A percentile compares a stretch with the other conserved stretches of the same genome.
These are phyloP conservation scores for Sedum album DNA, from an alignment of 164 flowering plant species.

Conservation along the genomic window DNA sequence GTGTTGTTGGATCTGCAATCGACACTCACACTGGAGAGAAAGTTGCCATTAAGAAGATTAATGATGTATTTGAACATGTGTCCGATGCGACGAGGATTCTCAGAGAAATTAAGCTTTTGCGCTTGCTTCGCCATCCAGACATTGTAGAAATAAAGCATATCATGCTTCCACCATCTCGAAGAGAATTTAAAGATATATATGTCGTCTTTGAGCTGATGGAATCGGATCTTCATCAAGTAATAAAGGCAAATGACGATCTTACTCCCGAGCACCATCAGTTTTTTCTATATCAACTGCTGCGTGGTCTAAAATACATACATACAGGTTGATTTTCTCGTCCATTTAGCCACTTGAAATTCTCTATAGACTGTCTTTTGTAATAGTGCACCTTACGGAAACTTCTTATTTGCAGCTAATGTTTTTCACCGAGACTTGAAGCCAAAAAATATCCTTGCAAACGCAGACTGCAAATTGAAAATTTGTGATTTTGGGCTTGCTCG, in stretches of 20 bases:
- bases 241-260: constrained; percentile 76
- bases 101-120: constrained; percentile 75
- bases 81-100: constrained; percentile 80
- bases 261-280: constrained; percentile 72
- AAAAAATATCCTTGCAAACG: constrained; percentile 81
- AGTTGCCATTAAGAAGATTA: constrained; percentile 77
- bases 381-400: background rate
- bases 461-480: constrained; percentile 85
- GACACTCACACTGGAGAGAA: constrained; percentile 66
- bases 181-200: constrained; percentile 70
- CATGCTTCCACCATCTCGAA: constrained; percentile 79
- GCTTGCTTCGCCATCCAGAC: constrained; percentile 76
- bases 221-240: constrained; percentile 84
- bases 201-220: constrained; percentile 85
- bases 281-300: constrained; percentile 76
- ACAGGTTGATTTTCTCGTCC: constrained; percentile 32
- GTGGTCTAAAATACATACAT: constrained; percentile 69
- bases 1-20: constrained; percentile 68
- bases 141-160: constrained; percentile 80
- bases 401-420: constrained; percentile 58
- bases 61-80: constrained; percentile 81
- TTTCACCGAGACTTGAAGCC: constrained; percentile 84
- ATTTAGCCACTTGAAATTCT: background rate
- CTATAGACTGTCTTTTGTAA: background rate
- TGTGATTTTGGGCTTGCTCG: constrained; percentile 95